Evolutionary conservation across 2,329 filamentous ascomycete species (phyloP), one percentile per base, ranked within the genome.

Genomic region (Pseudogymnoascus sp.): DNA sequence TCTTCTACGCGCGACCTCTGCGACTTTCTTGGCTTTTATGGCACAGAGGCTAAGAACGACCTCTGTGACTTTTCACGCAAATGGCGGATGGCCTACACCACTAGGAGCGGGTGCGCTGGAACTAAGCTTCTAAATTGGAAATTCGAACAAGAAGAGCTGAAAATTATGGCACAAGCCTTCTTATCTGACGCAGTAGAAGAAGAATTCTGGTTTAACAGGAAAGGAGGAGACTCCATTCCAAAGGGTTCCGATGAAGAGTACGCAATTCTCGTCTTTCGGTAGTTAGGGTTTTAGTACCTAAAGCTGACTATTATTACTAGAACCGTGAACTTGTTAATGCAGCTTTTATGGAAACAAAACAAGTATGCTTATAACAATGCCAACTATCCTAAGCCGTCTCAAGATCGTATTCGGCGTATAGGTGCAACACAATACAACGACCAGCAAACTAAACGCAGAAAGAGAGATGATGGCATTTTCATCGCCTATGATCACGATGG

Each of bases 311-410:
- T 43, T 21, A 11, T 59, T 11, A 33, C 23, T 5, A 67, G 65
- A 18, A 67, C 64, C 31, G 60, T 65, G 5, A 41, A 43, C 1
- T 37, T 67, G 1, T 58, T 67, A 4, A 62, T 31, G 37, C 64
- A 67, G 23, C 49, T 67, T 6, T 67, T 63, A 21, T 67, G 37
- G 61, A 67, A 63, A 38, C 65, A 67, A 52, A 67, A 62, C 40
- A 41, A 58, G 28, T 67, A 67, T 40, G 41, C 58, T 16, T 41
- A 28, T 23, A 65, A 64, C 14, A 67, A 67, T 37, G 38, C 23
- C 7, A 60, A 61, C 4, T 65, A 67, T 41, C 5, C 8, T 41
- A 3, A 41, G 38, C 18, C 16, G 18, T 43, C 40, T 43, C 9
- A 43, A 43, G 3, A 2, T 43, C 4, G 4, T 23, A 21, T 23